These are phyloP conservation scores for Cryptococcus deneoformans DNA, from an alignment of 1,284 basidiomycete genomes.

Conservation along the genomic window DNA sequence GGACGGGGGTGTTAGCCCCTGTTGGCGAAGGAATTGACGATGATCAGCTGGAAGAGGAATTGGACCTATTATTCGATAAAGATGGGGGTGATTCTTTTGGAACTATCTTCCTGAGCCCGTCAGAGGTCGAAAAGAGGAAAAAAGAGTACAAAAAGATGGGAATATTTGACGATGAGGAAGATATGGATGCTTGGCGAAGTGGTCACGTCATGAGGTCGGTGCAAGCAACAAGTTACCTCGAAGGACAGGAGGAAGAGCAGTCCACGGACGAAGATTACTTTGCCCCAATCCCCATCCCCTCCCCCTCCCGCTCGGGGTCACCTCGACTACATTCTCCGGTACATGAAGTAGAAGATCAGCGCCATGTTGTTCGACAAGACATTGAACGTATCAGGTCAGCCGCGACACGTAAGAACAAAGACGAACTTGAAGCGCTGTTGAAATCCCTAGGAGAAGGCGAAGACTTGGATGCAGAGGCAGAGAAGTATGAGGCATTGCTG, in stretches of 20 bases:
- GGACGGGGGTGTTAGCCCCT: not conserved
- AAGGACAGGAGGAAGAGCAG: not conserved
- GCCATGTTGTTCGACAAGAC: no score
- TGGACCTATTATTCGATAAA: constrained; percentile 5
- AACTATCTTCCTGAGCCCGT: not conserved
- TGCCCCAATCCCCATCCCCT: not conserved
- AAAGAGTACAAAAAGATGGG: not conserved
- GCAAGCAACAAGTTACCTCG: not conserved
- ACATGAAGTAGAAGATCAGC: no score
- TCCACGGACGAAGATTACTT: not conserved
- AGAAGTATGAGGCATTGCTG: not conserved
- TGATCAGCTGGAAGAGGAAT: constrained; percentile 5
- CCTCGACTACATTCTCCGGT: not conserved
- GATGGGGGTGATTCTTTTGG: not conserved
- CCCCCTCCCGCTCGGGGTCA: not conserved
- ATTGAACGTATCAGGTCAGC: not conserved
- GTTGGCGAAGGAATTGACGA: not conserved
- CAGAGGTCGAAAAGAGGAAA: not conserved
- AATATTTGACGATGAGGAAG: not conserved
- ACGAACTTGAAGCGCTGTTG: not conserved
- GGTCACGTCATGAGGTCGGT: no score
- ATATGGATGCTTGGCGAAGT: not conserved
- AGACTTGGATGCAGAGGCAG: not conserved
- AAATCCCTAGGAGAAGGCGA: not conserved
- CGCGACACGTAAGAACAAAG: not conserved